Percentiles rank a stretch among this genome's conserved stretches.
These are phyloP conservation scores for Tolypocladium tropicale DNA, from an alignment of 2,329 filamentous ascomycete genomes.

Conservation along the genomic window DNA sequence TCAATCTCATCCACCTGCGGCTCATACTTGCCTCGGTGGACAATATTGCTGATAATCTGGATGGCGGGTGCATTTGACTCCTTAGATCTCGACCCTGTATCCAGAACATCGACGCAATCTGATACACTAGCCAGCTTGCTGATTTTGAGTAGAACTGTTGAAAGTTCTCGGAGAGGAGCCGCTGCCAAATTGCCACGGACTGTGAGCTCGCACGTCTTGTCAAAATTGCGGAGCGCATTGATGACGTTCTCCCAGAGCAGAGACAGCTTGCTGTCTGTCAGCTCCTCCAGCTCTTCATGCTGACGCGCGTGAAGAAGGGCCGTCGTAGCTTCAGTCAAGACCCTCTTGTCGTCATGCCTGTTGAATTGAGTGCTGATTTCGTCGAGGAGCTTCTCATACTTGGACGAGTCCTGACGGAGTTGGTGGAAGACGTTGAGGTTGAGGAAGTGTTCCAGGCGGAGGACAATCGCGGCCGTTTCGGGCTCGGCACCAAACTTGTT, in stretches of 20 bases:
- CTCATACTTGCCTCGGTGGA: conserved; percentile 62
- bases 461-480: conserved; percentile 72
- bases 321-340: conserved; percentile 72
- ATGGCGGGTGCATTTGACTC: conserved; percentile 45
- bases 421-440: conserved; percentile 84
- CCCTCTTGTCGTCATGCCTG: conserved; percentile 78
- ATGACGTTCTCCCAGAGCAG: conserved; percentile 79
- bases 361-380: conserved; percentile 92
- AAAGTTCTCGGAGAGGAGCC: conserved; percentile 57
- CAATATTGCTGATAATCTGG: conserved; percentile 60
- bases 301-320: conserved; percentile 77
- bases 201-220: conserved; percentile 61
- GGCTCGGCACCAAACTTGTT: conserved; percentile 91
- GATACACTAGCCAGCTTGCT: conserved; percentile 71
- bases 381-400: conserved; percentile 71
- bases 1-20: conserved; percentile 62
- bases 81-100: conserved; percentile 42
- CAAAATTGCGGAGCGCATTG: conserved; percentile 60
- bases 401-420: conserved; percentile 73
- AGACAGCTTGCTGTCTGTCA: conserved; percentile 70
- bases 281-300: conserved; percentile 80
- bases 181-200: conserved; percentile 58
- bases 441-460: conserved; percentile 77
- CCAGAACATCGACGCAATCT: conserved; percentile 66
- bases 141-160: conserved; percentile 67